Base-by-base conservation (phyloP, 2,329 filamentous ascomycete genomes). In the Calonectria leucothoes region DNA sequence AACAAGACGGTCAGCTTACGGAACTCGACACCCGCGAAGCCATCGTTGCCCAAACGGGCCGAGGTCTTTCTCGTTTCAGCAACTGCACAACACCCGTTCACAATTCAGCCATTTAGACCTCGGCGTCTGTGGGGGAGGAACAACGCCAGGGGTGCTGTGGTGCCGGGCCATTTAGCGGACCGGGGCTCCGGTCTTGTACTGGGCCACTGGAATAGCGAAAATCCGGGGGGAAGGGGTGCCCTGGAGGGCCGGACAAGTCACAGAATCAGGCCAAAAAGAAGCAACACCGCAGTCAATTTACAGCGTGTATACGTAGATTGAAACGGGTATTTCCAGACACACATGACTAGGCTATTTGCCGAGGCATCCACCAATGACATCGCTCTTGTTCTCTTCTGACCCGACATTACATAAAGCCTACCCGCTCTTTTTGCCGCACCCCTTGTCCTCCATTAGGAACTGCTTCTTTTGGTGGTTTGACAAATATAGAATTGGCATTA, bases 161-260 rank as follows among this genome's bases (percentile, higher is more conserved):
- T 42, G 33, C 33, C 55, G n/a, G 33, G 55, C 12, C 20, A 27
- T 35, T 27, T 39, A 49, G 51, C 69, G 69, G 69, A 35, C 72
- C 69, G 71, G 59, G 64, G 35, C 35, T 55, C 49, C 29, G 42
- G n/a, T n/a, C 29, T 10, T 59, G 55, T 59, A n/a, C n/a, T n/a
- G 27, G 31, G 55, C n/a, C 42, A 11, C n/a, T 45, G 23, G n/a
- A 45, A 12, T 23, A 5, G n/a, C 23, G 8, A 39, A 61, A 39
- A 29, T 61, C 33, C 55, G 55, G 55, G 55, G 55, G 37, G 39
- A 8, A 45, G 55, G 37, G 55, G 55, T n/a, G 55, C 33, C 35
- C 35, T 37, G 55, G 20, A 25, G 31, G 15, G 6, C 12, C 15
- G 23, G 25, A 20, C 20, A 20, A 39, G 14, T 6, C 55, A 12